Evolutionary conservation across 805 yeast genomes (phyloP), one percentile per base, ranked within the genome.

Genomic region (Yamadazyma nakazawae): DNA sequence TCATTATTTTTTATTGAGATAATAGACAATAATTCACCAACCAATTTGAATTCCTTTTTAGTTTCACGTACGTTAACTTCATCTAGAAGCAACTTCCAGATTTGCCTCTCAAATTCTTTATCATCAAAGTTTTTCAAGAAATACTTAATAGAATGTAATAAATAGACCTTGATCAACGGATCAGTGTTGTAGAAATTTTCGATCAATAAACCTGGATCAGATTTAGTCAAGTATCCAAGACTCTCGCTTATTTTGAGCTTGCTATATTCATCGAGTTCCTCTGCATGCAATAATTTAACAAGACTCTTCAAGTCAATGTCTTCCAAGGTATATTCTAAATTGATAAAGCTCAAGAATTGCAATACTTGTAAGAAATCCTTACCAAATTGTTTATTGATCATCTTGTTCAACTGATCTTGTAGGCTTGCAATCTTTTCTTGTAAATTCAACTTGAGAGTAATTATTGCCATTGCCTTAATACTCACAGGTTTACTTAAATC

Each of bases 191-290:
- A 37, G 28, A 47, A 52, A 28, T 53, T 47, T 13, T 61, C 51
- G 31, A 81, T 53, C 40, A 81, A 59, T 2, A 48, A 37, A 7
- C 32, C 39, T 0, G 73, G 67, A n/a, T 79, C 55, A 46, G 74
- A 70, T 4, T 51, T 58, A 1, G 59, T 54, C 6, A 72, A 55
- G 49, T 78, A 70, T 1, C 87, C 85, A 25, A 81, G 58, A 0
- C 84, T 70, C 41, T 74, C 72, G 1, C 85, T 76, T 1, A 85
- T 73, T 18, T 78, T 77, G 7, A 68, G 51, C 44, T 70, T 70
- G 5, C 75, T 56, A 5, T 59, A 47, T 8, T 63, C 63, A 32
- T 74, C 75, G 10, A 68, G 59, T 3, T 52, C 54, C 9, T 57
- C 58, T 49, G 74, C 57, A 48, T 65, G 55, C 16, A 52, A 43